These are phyloP conservation scores for Brassica balearica DNA, from an alignment of 441 rosid genomes.

Conservation along the genomic window DNA sequence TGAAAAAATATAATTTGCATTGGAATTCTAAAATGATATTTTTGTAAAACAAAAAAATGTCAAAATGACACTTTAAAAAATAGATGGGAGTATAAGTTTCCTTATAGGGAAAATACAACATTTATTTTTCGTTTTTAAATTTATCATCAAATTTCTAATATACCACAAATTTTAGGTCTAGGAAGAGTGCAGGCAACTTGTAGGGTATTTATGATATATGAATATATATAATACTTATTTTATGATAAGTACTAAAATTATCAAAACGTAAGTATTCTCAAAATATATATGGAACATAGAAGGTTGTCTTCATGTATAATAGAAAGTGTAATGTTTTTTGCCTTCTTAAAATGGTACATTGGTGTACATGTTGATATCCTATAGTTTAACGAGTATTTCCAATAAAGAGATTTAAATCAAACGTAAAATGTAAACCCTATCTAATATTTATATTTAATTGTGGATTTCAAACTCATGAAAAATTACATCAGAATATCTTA, in stretches of 20 bases:
- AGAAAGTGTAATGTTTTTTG: background rate
- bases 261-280: background rate
- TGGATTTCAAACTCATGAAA: too few species aligned
- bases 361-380: background rate
- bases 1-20: too few species aligned
- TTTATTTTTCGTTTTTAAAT: background rate
- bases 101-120: background rate
- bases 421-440: too few species aligned
- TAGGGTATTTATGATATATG: background rate
- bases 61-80: too few species aligned
- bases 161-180: background rate
- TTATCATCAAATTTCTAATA: background rate
- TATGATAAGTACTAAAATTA: background rate
- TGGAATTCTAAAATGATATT: too few species aligned
- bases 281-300: background rate
- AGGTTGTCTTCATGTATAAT: background rate
- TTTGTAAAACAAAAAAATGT: too few species aligned
- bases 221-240: background rate
- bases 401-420: background rate
- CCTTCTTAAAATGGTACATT: background rate
- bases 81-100: too few species aligned
- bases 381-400: background rate
- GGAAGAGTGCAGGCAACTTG: background rate
- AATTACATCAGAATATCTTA: too few species aligned
- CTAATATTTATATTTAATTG: too few species aligned